Evolutionary conservation across 1,139 yeast species (phyloP), one percentile per base, ranked within the genome.

Genomic region (Hansenula lynferdii): DNA sequence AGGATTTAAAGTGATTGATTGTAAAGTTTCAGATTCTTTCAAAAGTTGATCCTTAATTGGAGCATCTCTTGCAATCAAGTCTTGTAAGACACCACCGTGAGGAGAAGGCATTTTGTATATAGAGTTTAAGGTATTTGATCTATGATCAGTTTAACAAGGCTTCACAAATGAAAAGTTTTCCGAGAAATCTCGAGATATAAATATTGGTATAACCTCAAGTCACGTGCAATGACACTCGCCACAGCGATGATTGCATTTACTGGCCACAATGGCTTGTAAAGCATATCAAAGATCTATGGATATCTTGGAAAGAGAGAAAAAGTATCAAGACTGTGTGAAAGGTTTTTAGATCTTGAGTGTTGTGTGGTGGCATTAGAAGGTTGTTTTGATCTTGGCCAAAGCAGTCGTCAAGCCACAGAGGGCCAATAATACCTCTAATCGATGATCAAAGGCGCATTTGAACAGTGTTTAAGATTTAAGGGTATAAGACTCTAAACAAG

Each of bases 81-180:
- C 97, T 66, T 89, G 84, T 51, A 90, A 77, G 43, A 70, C 67
- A 56, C 96, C 96, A 60, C 96, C 97, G 73, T 89, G 96, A 46
- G 97, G 95, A 56, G 77, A 67, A 44, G 92, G 86, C 83, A 86
- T 84, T 39, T 28, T 32, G 10, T 12, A 17, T 7, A 24, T 12
- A n/a, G n/a, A n/a, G n/a, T n/a, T n/a, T n/a, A n/a, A n/a, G n/a
- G n/a, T n/a, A n/a, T n/a, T n/a, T n/a, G n/a, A n/a, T n/a, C n/a
- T n/a, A n/a, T n/a, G n/a, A n/a, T n/a, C n/a, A n/a, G n/a, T n/a
- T n/a, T n/a, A n/a, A n/a, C n/a, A n/a, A n/a, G n/a, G n/a, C n/a
- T n/a, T n/a, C n/a, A n/a, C n/a, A n/a, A 24, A n/a, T 24, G 26
- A n/a, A 24, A 24, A 12, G 12, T 24, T 15, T 14, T 24, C 26